A percentile compares a stretch with the other conserved stretches of the same genome.
Evolutionary conservation across 192 early-diverging fungal species (phyloP).

Genomic region (Phlyctochytrium arcticum): DNA sequence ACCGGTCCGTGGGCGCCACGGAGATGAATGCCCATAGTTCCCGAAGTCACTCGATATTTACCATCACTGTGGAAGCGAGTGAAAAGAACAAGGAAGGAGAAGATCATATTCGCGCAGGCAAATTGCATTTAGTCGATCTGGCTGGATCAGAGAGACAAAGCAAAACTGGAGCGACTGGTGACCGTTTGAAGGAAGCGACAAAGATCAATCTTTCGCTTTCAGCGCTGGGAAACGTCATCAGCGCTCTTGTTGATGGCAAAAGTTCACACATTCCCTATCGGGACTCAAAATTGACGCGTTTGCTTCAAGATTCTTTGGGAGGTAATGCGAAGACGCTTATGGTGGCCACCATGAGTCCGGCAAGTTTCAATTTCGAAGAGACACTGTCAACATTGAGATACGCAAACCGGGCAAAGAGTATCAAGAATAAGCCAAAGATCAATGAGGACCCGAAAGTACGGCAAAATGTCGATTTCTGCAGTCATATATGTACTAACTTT

Average conservation of each 20-base stretch:
- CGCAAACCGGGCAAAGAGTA: slow-evolving; percentile 62
- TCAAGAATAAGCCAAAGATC: slow-evolving; percentile 69
- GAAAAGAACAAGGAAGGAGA: slow-evolving; percentile 41
- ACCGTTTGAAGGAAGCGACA: slow-evolving; percentile 60
- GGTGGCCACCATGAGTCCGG: slow-evolving; percentile 60
- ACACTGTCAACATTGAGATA: slow-evolving; percentile 60
- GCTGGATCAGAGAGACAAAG: slow-evolving; percentile 58
- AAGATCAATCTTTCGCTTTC: slow-evolving; percentile 64
- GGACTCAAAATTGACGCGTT: slow-evolving; percentile 61
- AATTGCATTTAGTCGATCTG: slow-evolving; percentile 62
- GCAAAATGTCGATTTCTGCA: background rate
- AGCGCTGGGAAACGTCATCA: slow-evolving; percentile 62
- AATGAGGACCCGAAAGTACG: slow-evolving; percentile 64
- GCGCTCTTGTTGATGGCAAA: slow-evolving; percentile 60
- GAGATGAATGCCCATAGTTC: slow-evolving; percentile 82
- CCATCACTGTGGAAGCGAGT: slow-evolving; percentile 59
- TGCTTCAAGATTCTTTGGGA: slow-evolving; percentile 63
- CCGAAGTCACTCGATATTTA: slow-evolving; percentile 60
- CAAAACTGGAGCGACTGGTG: slow-evolving; percentile 61
- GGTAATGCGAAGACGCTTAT: slow-evolving; percentile 65
- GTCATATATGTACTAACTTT: background rate
- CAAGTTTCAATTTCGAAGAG: slow-evolving; percentile 63
- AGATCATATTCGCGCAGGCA: slow-evolving; percentile 56
- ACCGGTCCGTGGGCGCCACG: slow-evolving; percentile 63
- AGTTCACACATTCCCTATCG: slow-evolving; percentile 62